Conservation (phyloP, 2,329 filamentous ascomycete genomes). For the Neonectria coccinea region DNA sequence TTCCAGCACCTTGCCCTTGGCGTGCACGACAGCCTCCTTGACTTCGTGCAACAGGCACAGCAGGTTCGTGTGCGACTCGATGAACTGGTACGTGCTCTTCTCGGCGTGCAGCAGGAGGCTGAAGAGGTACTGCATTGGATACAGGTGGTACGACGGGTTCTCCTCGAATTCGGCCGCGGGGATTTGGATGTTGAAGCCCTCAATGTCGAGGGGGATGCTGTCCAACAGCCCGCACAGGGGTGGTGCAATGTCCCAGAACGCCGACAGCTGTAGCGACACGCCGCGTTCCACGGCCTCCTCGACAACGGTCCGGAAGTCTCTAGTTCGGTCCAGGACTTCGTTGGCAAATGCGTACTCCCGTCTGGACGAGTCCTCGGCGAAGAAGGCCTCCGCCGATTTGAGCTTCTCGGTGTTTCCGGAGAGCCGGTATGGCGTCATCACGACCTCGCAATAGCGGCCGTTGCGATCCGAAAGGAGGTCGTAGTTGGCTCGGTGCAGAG, state of each 20-base stretch:
- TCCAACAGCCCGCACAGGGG: conserved; percentile 82
- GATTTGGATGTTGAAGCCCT: conserved; percentile 78
- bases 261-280: conserved; percentile 90
- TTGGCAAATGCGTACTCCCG: conserved; percentile 77
- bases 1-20: conserved; percentile 75
- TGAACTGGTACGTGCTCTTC: conserved; percentile 96
- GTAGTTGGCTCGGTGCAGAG: conserved; percentile 85
- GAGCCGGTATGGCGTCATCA: conserved; percentile 81
- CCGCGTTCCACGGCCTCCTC: conserved; percentile 88
- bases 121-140: conserved; percentile 92
- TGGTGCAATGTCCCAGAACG: conserved; percentile 98
- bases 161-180: conserved; percentile 84
- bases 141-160: conserved; percentile 82
- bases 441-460: conserved; percentile 85
- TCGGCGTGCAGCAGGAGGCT: conserved; percentile 86
- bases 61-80: conserved; percentile 92
- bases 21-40: conserved; percentile 79
- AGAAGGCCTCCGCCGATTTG: conserved; percentile 83
- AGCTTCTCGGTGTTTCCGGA: conserved; percentile 84
- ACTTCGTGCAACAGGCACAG: conserved; percentile 92
- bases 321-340: conserved; percentile 77
- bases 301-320: conserved; percentile 81
- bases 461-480: conserved; percentile 88
- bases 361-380: conserved; percentile 79
- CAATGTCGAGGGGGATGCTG: conserved; percentile 74